phyloP scores from a whole-genome alignment of 2,329 filamentous ascomycete species.

The Helotiales sp. region DNA sequence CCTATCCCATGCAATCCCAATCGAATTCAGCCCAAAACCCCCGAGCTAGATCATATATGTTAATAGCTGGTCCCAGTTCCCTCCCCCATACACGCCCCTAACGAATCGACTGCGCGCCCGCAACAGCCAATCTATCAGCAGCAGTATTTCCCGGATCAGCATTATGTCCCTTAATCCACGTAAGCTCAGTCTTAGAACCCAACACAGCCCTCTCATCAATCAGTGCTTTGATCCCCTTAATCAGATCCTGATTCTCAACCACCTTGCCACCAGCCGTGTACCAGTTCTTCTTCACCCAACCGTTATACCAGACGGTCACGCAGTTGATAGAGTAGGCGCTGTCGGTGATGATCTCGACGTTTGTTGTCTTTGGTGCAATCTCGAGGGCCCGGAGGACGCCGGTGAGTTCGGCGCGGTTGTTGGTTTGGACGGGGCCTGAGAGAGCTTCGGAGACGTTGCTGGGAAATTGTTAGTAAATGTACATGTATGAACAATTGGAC shows the following conservation, averaged over 20 bases:
- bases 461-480: conserved; percentile 6
- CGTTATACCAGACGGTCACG: conserved; percentile 79
- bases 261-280: conserved; percentile 69
- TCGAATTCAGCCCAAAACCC: background rate
- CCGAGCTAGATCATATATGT: background rate
- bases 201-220: conserved; percentile 71
- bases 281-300: conserved; percentile 81
- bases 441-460: conserved; percentile 56
- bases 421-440: conserved; percentile 69
- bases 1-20: background rate
- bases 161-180: conserved; percentile 90
- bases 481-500: background rate
- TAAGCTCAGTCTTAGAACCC: conserved; percentile 70
- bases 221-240: conserved; percentile 71
- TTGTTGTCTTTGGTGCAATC: conserved; percentile 68
- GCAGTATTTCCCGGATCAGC: conserved; percentile 75
- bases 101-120: conserved; percentile 53
- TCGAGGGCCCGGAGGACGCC: conserved; percentile 86
- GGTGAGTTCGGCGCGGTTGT: conserved; percentile 93
- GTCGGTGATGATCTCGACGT: conserved; percentile 83
- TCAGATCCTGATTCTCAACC: conserved; percentile 87
- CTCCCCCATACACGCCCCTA: background rate
- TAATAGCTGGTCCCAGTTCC: background rate
- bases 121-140: conserved; percentile 79
- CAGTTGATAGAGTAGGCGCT: conserved; percentile 91